Percentiles rank a stretch among this genome's conserved stretches.
phyloP scores from a whole-genome alignment of 495 filamentous ascomycete genomes.

The Lepraria neglecta region DNA sequence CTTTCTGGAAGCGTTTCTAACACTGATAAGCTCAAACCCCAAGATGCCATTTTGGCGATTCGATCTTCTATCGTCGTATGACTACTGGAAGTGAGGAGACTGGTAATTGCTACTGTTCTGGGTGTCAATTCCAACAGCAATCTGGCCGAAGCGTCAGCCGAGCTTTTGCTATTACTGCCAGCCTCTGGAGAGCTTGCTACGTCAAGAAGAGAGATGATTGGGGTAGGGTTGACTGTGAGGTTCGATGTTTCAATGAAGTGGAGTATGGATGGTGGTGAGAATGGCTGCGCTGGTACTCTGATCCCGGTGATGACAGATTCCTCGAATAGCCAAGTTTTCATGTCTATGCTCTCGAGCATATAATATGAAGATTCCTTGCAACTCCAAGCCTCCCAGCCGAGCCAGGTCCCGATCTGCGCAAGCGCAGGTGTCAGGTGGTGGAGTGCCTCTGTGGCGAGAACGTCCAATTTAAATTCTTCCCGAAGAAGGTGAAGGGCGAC shows the following conservation, averaged over 20 bases:
- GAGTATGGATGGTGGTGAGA: constrained; percentile 64
- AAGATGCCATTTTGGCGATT: constrained; percentile 44
- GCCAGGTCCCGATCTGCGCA: constrained; percentile 74
- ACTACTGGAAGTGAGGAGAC: constrained; percentile 42
- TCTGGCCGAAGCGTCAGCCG: constrained; percentile 27
- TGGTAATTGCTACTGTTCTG: constrained; percentile 58
- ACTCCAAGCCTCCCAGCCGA: constrained; percentile 73
- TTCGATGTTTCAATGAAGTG: constrained; percentile 49
- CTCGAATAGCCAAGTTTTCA: constrained; percentile 56
- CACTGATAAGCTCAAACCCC: constrained; percentile 49
- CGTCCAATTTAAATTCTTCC: constrained; percentile 83
- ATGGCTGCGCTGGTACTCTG: constrained; percentile 50
- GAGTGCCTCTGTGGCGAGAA: constrained; percentile 50
- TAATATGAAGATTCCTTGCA: constrained; percentile 54
- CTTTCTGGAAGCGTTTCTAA: constrained; percentile 82
- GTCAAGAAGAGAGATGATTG: constrained; percentile 57
- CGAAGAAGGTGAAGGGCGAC: constrained; percentile 75
- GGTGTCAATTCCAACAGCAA: constrained; percentile 48
- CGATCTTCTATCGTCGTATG: constrained; percentile 30
- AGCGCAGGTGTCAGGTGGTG: constrained; percentile 62
- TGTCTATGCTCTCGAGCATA: constrained; percentile 59
- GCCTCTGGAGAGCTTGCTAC: constrained; percentile 37
- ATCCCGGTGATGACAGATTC: constrained; percentile 44
- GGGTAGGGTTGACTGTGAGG: constrained; percentile 30
- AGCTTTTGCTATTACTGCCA: constrained; percentile 26